Conservation (phyloP, 2,329 filamentous ascomycete genomes). For the Ramularia endophylla region DNA sequence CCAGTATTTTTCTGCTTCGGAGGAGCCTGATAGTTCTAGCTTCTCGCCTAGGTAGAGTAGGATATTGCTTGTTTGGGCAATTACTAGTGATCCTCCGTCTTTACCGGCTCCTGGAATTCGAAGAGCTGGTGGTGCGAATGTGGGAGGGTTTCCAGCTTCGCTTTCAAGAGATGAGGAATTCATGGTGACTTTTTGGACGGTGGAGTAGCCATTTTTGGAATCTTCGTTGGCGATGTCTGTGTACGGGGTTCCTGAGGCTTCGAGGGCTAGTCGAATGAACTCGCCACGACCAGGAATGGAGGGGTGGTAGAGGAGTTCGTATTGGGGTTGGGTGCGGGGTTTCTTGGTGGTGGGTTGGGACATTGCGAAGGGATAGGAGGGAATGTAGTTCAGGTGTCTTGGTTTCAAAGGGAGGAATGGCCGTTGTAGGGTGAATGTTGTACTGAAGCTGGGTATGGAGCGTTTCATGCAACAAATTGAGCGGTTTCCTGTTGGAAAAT, state of each 20-base stretch:
- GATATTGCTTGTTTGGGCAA: slow-evolving; percentile 69
- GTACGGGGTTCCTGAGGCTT: slow-evolving; percentile 61
- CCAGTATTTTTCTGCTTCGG: slow-evolving; percentile 50
- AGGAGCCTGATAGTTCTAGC: no score
- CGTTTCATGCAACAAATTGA: no score
- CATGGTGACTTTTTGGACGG: slow-evolving; percentile 46
- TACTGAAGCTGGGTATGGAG: no score
- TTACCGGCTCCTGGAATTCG: slow-evolving; percentile 42
- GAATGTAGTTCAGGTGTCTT: no score
- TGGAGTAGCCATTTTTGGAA: slow-evolving; percentile 44
- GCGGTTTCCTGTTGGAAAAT: no score
- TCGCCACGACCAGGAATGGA: slow-evolving; percentile 68
- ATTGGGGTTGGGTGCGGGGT: slow-evolving; percentile 19
- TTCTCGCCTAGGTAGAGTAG: slow-evolving; percentile 61
- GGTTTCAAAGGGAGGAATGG: no score
- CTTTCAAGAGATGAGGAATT: slow-evolving; percentile 30
- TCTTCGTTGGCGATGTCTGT: slow-evolving; percentile 51
- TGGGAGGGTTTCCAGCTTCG: slow-evolving; percentile 54
- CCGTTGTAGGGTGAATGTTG: no score
- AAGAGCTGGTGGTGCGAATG: slow-evolving; percentile 62
- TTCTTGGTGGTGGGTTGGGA: no score
- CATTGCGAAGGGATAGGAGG: no score
- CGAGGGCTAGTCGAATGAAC: slow-evolving; percentile 64
- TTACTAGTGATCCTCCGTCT: slow-evolving; percentile 51
- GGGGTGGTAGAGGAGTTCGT: slow-evolving; percentile 60